Conservation (phyloP, 78 protist species). For the Dictyostelium citrinum region DNA sequence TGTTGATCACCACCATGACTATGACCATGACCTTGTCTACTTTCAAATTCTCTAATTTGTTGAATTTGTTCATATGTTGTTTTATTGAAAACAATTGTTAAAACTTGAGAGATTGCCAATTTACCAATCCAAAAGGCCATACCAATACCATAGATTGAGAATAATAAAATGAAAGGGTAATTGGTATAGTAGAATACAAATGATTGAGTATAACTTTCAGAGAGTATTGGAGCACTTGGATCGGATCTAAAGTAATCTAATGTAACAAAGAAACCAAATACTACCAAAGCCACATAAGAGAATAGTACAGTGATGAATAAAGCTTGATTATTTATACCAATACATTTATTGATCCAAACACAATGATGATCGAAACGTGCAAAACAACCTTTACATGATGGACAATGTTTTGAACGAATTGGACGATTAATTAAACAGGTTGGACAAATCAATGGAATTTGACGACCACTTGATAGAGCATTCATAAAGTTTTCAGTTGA, state of each 20-base stretch:
- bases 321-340: conserved; percentile 49
- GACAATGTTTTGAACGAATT: conserved; percentile 82
- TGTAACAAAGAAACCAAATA: conserved; percentile 13
- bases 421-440: conserved; percentile 61
- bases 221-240: neutral
- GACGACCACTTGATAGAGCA: neutral
- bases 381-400: conserved; percentile 62
- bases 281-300: neutral
- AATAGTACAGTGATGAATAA: conserved; percentile 18
- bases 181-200: neutral
- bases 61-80: conserved; percentile 56
- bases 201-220: neutral
- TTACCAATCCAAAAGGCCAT: conserved; percentile 42
- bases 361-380: conserved; percentile 87
- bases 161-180: conserved; percentile 2
- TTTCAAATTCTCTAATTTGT: conserved; percentile 16
- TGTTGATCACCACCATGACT: neutral
- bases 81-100: conserved; percentile 40
- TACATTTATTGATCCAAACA: conserved; percentile 83
- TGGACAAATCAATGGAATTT: conserved; percentile 50
- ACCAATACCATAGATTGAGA: conserved; percentile 25
- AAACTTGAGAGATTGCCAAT: conserved; percentile 20
- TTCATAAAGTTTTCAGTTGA: conserved; percentile 12
- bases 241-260: neutral
- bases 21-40: neutral